Conservation (phyloP, 2,329 filamentous ascomycete species). For the Immersiporthe knoxdaviesiana region DNA sequence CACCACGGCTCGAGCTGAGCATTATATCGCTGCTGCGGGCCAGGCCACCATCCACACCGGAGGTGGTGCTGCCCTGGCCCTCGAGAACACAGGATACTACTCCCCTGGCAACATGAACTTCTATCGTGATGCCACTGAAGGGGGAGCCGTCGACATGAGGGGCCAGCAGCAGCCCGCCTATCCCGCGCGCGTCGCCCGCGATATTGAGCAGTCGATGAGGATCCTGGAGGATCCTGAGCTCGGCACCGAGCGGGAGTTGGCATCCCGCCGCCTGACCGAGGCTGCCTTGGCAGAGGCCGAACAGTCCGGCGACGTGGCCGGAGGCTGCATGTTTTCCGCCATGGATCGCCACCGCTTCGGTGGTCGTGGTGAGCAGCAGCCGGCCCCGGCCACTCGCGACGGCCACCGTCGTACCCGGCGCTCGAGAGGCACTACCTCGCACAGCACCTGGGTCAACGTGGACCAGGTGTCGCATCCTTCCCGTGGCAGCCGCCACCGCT, state of each 20-base stretch:
- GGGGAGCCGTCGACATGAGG: neutral
- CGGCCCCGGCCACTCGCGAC: neutral
- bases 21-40: neutral
- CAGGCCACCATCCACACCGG: neutral
- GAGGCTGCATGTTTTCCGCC: neutral
- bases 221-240: neutral
- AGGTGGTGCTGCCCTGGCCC: neutral
- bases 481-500: slow-evolving; percentile 2
- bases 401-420: neutral
- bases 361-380: neutral
- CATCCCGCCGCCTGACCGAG: neutral
- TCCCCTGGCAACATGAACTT: neutral
- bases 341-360: neutral
- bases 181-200: neutral
- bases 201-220: neutral
- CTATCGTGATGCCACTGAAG: neutral
- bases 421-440: neutral
- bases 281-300: neutral
- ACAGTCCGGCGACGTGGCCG: neutral
- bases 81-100: neutral
- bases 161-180: neutral
- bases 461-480: neutral
- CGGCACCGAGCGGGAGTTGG: neutral
- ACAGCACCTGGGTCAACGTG: slow-evolving; percentile 1
- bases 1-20: neutral